Percentiles rank a stretch among this genome's conserved stretches.
Evolutionary conservation across 2,329 filamentous ascomycete species (phyloP).

Genomic region (Chalara sp.): DNA sequence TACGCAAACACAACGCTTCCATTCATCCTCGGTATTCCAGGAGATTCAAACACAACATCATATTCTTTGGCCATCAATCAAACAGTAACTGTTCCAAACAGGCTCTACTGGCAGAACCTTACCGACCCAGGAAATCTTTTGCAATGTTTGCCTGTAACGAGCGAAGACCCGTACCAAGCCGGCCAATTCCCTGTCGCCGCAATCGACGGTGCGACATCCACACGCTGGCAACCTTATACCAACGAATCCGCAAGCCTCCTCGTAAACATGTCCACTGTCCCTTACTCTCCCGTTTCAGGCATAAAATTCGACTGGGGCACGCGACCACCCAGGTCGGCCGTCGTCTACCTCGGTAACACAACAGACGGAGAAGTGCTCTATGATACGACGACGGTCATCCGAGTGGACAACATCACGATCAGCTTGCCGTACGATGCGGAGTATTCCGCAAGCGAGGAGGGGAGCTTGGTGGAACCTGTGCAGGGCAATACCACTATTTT

Average conservation of each 20-base stretch:
- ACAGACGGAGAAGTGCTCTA: conserved; percentile 10
- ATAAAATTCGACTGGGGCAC: conserved; percentile 56
- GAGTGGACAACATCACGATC: conserved; percentile 14
- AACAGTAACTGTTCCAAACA: conserved; percentile 49
- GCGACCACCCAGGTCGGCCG: conserved; percentile 45
- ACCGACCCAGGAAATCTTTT: conserved; percentile 54
- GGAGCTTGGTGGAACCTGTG: conserved; percentile 18
- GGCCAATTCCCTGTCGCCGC: conserved; percentile 65
- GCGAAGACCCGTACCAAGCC: conserved; percentile 40
- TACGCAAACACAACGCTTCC: conserved; percentile 50
- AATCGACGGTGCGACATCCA: conserved; percentile 59
- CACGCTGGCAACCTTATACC: conserved; percentile 58
- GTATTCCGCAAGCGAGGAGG: conserved; percentile 1
- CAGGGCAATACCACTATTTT: conserved; percentile 23
- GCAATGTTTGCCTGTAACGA: conserved; percentile 53
- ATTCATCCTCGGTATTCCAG: conserved; percentile 44
- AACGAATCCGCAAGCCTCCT: conserved; percentile 47
- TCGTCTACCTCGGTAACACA: conserved; percentile 43
- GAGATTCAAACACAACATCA: conserved; percentile 27
- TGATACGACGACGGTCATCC: conserved; percentile 13
- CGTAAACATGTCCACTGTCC: conserved; percentile 38
- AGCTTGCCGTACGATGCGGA: conserved; percentile 20
- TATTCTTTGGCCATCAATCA: conserved; percentile 42
- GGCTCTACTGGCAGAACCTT: conserved; percentile 44
- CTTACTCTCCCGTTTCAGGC: conserved; percentile 36